Percentiles rank a stretch among this genome's conserved stretches.
Evolutionary conservation across 139 green algal genomes (phyloP).

Genomic region (Penium margaritaceum): DNA sequence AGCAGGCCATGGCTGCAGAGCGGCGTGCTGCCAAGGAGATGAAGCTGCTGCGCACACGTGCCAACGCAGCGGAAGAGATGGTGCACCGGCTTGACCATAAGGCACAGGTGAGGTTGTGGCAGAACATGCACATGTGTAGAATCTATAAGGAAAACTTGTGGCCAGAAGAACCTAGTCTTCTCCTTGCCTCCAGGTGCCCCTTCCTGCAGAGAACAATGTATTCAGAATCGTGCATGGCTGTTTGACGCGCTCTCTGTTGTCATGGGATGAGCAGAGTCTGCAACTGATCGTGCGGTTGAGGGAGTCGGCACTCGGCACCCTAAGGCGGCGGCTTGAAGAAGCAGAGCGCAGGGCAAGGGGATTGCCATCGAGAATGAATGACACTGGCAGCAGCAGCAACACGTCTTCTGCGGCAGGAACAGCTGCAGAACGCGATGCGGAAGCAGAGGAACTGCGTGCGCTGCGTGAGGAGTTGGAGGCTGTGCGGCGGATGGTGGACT

Average conservation of each 20-base stretch:
- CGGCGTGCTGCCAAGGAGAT: not conserved
- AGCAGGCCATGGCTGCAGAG: constrained; percentile 7
- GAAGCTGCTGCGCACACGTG: not conserved
- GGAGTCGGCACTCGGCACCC: no score
- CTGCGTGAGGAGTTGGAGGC: constrained; percentile 19
- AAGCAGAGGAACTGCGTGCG: constrained; percentile 29
- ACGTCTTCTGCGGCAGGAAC: constrained; percentile 5
- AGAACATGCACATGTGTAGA: not conserved
- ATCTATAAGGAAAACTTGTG: not conserved
- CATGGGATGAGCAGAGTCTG: not conserved
- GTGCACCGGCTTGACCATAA: constrained; percentile 23
- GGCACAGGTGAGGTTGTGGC: constrained; percentile 9
- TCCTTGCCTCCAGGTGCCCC: not conserved
- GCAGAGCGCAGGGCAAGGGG: no score
- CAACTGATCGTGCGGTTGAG: no score
- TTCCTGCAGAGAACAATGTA: not conserved
- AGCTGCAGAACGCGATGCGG: constrained; percentile 45
- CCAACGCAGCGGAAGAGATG: constrained; percentile 16
- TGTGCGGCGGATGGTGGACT: constrained; percentile 23
- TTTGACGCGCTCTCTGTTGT: not conserved
- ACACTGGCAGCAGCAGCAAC: no score
- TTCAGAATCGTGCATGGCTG: no score
- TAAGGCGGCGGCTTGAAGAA: no score
- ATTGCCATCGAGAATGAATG: no score
- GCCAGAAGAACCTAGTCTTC: not conserved